Base-by-base conservation (phyloP, 257 asterid genomes). In the Plectranthus barbatus region DNA sequence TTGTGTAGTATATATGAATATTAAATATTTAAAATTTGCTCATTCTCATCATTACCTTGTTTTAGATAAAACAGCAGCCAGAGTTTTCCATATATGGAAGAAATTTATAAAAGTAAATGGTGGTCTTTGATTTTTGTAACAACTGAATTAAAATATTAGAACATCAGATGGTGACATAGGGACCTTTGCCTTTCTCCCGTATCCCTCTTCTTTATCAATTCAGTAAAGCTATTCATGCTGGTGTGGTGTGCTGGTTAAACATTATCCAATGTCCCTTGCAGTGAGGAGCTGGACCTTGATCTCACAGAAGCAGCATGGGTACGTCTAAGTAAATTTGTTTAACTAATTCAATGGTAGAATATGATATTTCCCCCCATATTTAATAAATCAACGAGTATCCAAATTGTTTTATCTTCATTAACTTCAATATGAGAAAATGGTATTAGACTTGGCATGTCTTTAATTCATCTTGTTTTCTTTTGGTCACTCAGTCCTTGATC, bases 251-350 rank as follows among this genome's bases (percentile, higher is more conserved):
- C 54, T 7, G 9, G 6, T 62, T 69, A 56, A 60, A 44, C 31
- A 66, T 64, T 12, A 9, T 39, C 67, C 64, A 54, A 61, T 75
- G 56, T 76, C 60, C 60, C 70, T 70, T 86, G 79, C 92, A 92
- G 99, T 72, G 96, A 89, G 81, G 95, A 74, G 97, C 86, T 92
- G 81, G 67, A 82, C 74, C 96, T 92, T 80, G 83, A 92, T 67
- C 79, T 92, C 59, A 82, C 99, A 1, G 94, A 89, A 81, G 99
- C 99, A 26, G 99, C 99, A 68, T 78, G 96, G 97, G 99, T 92
- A 86, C 8, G 94, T 69, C 60, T 46, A 56, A 33, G 20, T 59
- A 70, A 69, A 66, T 49, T 49, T 55, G 15, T 64, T 67, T 42
- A 50, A 31, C 19, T 50, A 58, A 11, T 11, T 42, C 34, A 33